Evolutionary conservation across 106 monocot species (phyloP), one percentile per base, ranked within the genome.

Genomic region (Vanilla planifolia): DNA sequence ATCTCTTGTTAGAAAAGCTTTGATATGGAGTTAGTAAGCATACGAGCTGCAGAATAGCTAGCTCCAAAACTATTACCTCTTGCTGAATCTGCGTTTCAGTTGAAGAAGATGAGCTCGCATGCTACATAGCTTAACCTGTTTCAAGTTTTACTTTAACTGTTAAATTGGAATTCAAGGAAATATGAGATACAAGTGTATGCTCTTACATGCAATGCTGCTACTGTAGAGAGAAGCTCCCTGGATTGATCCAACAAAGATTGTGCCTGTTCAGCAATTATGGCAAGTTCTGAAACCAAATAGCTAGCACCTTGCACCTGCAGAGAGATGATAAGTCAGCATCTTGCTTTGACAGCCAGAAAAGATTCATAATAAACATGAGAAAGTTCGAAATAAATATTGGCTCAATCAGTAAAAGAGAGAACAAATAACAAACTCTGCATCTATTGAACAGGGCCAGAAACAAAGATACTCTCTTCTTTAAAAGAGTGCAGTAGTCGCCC

Each of bases 191-290:
- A 2, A 7, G 55, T 7, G 44, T n/a, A n/a, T 9, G 27, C 6
- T 59, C 67, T 73, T 80, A 94, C 94, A 86, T 94, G 89, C 76
- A 89, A 67, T 17, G 89, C 85, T 48, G 86, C 74, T 29, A 73
- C 64, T 29, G 73, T 77, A 43, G 94, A 85, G 21, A 94, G 73
- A 13, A 94, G 73, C 70, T 86, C 80, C 71, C 75, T 75, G 13
- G 85, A 89, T 67, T 78, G 85, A 58, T 85, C 70, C 50, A 94
- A 70, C 57, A 86, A 66, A 35, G 45, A 60, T 34, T 33, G 74
- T 61, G 85, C 94, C 69, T 74, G 73, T 16, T 61, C 62, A 1
- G 83, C 89, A 39, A 89, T 40, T 67, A 64, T 70, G 17, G 83
- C 63, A n/a, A 94, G 72, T 72, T 89, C 86, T 43, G 82, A 71